These are phyloP conservation scores for Leucoagaricus sp. DNA, from an alignment of 1,284 basidiomycete genomes.

Conservation along the genomic window DNA sequence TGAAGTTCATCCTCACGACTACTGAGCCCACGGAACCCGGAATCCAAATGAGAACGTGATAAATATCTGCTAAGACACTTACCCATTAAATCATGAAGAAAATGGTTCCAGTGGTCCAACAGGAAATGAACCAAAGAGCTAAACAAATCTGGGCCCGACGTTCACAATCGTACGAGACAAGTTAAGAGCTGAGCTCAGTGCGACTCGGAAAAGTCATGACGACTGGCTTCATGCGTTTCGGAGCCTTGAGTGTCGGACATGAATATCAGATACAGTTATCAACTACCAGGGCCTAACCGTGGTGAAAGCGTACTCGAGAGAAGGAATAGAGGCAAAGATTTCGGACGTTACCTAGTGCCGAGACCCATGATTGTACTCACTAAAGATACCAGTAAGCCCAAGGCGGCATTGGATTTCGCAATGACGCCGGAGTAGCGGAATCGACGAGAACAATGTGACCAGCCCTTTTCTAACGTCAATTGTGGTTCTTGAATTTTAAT, in stretches of 20 bases:
- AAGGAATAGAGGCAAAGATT: slow-evolving; percentile 69
- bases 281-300: slow-evolving; percentile 31
- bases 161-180: slow-evolving; percentile 46
- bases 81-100: slow-evolving; percentile 44
- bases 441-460: slow-evolving; percentile 47
- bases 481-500: too few relatives aligned
- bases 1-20: slow-evolving; percentile 43
- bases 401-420: slow-evolving; percentile 34
- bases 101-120: slow-evolving; percentile 49
- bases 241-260: slow-evolving; percentile 29
- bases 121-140: slow-evolving; percentile 47
- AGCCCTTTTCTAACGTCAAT: too few relatives aligned
- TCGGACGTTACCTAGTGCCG: slow-evolving; percentile 35
- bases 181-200: slow-evolving; percentile 48
- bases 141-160: slow-evolving; percentile 40
- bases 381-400: slow-evolving; percentile 40
- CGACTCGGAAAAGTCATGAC: slow-evolving; percentile 58
- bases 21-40: slow-evolving; percentile 53
- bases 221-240: slow-evolving; percentile 56
- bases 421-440: slow-evolving; percentile 36
- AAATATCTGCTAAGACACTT: slow-evolving; percentile 19
- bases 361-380: slow-evolving; percentile 47
- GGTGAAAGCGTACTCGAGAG: slow-evolving; percentile 64
- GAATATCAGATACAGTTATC: background rate
- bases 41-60: slow-evolving; percentile 16